Base-by-base conservation (phyloP, 768 basidiomycete genomes). In the Gautieria morchelliformis region DNA sequence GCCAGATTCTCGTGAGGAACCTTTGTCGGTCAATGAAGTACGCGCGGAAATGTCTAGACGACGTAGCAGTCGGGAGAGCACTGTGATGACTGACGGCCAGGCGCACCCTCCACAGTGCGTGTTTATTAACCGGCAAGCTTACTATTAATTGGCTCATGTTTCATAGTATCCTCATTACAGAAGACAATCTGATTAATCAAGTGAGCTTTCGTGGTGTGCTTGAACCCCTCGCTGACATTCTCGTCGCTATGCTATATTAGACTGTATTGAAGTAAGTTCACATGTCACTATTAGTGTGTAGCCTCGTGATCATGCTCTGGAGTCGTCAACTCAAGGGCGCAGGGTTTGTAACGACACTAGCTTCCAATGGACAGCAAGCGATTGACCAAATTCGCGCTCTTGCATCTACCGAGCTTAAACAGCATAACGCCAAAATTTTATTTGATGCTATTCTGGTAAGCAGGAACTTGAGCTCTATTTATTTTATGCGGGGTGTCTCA, bases 151-250 rank as follows among this genome's bases (percentile, higher is more conserved):
- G 4, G 40, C 27, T 41, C 35, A 39, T 20, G 6, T 52, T 52
- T 30, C 12, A 40, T 27, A 65, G 64, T 24, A 60, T 66, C 37
- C 48, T 66, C 12, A 63, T 64, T 32, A 63, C 63, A 27, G 65
- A 64, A 49, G 67, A 68, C 46, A 68, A 68, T 53, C 33, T 62
- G 17, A 64, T 67, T 46, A 68, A 68, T 44, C 62, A 65, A 52
- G 62, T 59, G 46, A 20, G 60, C 48, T 22, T n/a, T 49, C 19
- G 1, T 41, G 1, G 44, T n/a, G 42, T 33, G 30, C 56, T 17
- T 47, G 32, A 8, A 30, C 35, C 5, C n/a, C 24, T 49, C 3
- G 9, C 15, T 49, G 24, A 49, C 48, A 12, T 24, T 59, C 17
- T 45, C 41, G 27, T 45, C 20, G 20, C 19, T 15, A 6, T 40